Evolutionary conservation across 352 stramenopile species (phyloP), one percentile per base, ranked within the genome.

Genomic region (Phytophthora ohioensis): DNA sequence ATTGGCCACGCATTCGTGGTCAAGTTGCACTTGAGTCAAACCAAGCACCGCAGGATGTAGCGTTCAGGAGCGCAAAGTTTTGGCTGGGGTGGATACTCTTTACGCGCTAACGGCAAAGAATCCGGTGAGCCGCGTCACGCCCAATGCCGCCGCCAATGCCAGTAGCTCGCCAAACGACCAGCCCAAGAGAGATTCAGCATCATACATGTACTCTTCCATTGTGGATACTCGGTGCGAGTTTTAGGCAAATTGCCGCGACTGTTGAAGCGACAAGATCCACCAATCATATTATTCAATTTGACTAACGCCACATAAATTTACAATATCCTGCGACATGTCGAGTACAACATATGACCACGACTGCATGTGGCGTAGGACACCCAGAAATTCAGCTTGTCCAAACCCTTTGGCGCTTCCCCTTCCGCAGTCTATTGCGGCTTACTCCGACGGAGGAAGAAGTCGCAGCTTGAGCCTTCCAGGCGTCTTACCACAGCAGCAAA

Each of bases 361-460:
- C n/a, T 13, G 0, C 3, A 13, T 6, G 46, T 48, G 9, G 42
- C 63, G 57, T 70, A 70, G 46, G 66, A 61, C 58, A 57, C 49
- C 46, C 9, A 30, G 27, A 81, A 62, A 79, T 81, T 77, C 74
- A 79, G 74, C 62, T 75, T 81, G 61, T 80, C 73, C 73, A 80
- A 74, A 69, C 47, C 39, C 34, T 21, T 35, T 27, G 9, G 17
- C 39, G 43, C 68, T 49, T 57, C 57, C 63, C 35, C 55, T 71
- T 21, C 52, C 64, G 31, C 49, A 51, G 5, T 56, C 57, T 72
- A 76, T 71, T 76, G 69, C 64, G 55, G 32, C 47, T 69, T 76
- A 21, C 21, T 21, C 21, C 34, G 52, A 38, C 51, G 32, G 36
- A 66, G 48, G 47, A 72, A 58, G 46, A 38, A 71, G 55, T 57